phyloP scores from a whole-genome alignment of 805 yeast genomes.

The Suhomyces emberorum region DNA sequence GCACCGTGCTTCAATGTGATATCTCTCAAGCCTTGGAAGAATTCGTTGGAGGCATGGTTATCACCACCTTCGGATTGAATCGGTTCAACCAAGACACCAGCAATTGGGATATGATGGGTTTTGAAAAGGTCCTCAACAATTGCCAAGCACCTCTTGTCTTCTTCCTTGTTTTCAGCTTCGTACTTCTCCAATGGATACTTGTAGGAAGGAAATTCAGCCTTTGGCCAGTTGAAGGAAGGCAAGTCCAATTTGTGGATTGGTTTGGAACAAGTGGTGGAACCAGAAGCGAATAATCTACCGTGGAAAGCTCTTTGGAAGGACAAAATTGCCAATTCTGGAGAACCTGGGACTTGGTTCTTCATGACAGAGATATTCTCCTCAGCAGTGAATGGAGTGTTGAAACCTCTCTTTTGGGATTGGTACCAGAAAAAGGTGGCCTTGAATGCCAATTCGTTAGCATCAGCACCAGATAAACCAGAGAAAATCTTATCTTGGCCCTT shows the following conservation, averaged over 20 bases:
- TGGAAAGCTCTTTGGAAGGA: slow-evolving; percentile 91
- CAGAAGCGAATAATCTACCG: slow-evolving; percentile 90
- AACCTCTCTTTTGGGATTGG: slow-evolving; percentile 58
- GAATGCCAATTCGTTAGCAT: slow-evolving; percentile 85
- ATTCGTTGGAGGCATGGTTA: slow-evolving; percentile 73
- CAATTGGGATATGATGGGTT: slow-evolving; percentile 73
- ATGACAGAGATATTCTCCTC: slow-evolving; percentile 74
- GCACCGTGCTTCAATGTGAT: slow-evolving; percentile 68
- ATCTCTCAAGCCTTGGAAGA: slow-evolving; percentile 82
- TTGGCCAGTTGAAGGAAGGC: slow-evolving; percentile 97
- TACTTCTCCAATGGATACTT: slow-evolving; percentile 77
- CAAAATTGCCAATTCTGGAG: slow-evolving; percentile 80
- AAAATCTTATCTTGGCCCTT: slow-evolving; percentile 71
- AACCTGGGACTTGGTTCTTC: slow-evolving; percentile 83
- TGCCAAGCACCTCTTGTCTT: slow-evolving; percentile 77
- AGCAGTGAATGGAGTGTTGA: slow-evolving; percentile 51
- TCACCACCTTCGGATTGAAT: slow-evolving; percentile 92
- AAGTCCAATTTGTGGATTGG: slow-evolving; percentile 91
- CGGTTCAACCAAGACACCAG: slow-evolving; percentile 89
- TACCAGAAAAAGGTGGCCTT: slow-evolving; percentile 86
- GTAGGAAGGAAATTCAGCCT: slow-evolving; percentile 85
- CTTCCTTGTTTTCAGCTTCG: slow-evolving; percentile 61
- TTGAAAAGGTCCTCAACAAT: slow-evolving; percentile 69
- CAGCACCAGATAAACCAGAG: slow-evolving; percentile 82
- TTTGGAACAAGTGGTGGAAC: slow-evolving; percentile 88